Base-by-base conservation (phyloP, 495 filamentous ascomycete species). In the Paragyromitra xinjiangensis region DNA sequence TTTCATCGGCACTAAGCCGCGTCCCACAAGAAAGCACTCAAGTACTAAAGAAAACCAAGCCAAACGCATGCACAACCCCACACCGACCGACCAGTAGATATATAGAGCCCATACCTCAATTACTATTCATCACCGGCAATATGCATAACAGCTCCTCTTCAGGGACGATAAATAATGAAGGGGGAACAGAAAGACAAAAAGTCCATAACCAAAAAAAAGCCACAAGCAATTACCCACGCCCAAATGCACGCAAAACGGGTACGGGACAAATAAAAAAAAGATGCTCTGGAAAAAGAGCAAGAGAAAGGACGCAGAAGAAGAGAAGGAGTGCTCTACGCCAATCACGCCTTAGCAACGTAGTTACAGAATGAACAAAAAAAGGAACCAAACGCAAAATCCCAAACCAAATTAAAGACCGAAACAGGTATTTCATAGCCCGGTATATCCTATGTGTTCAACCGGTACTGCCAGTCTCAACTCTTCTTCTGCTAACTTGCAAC, bases 401-500 rank as follows among this genome's bases (percentile, higher is more conserved):
- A 55, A 42, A 74, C 40, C 7, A 64, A 51, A 68, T 24, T 44
- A 39, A 68, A 67, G 73, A 45, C 59, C 44, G 40, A 42, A 72
- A 66, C 39, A 59, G 29, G 59, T n/a, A 34, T 37, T 40, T 45
- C 40, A 72, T 44, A 69, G 62, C 50, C 34, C 50, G 16, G 40
- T 40, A 66, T 79, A 78, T 34, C 64, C 48, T 37, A 66, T 16
- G 45, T 34, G 29, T 24, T 55, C 66, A 3, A n/a, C 51, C 29
- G 68, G 48, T 39, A 37, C 53, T 16, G 71, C 26, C 37, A 68
- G 62, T 80, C 71, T 74, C 82, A 83, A 26, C 62, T 83, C 81
- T 56, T 83, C 81, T 50, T 69, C 67, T 5, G 81, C 81, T 61
- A 83, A 55, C 50, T 70, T 67, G 63, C 79, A 63, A 8, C 91